Percentiles rank a stretch among this genome's conserved stretches.
Conservation (phyloP, 2,329 filamentous ascomycete genomes). For the Lachnellula arida region DNA sequence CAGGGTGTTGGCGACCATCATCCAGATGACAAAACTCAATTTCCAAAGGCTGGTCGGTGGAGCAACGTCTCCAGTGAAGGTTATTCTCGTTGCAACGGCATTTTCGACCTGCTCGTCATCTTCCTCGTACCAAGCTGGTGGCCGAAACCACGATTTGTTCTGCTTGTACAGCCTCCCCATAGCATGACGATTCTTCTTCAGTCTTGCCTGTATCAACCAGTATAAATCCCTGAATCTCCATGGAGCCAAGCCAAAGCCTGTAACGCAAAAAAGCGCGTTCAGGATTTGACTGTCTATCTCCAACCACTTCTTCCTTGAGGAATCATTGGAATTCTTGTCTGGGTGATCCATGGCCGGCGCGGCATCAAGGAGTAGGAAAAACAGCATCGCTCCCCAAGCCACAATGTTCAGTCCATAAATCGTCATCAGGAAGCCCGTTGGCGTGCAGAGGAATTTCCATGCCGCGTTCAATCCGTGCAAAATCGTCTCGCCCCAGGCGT, state of each 20-base stretch:
- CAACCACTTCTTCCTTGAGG: conserved; percentile 72
- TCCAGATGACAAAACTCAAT: conserved; percentile 58
- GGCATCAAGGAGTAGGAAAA: conserved; percentile 72
- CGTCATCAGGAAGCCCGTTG: conserved; percentile 69
- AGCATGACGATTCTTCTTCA: conserved; percentile 45
- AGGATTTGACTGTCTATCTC: conserved; percentile 41
- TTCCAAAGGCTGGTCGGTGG: conserved; percentile 65
- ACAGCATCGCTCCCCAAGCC: conserved; percentile 89
- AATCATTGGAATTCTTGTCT: conserved; percentile 63
- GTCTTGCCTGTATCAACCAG: conserved; percentile 60
- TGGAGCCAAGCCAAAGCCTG: conserved; percentile 13
- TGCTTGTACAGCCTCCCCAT: conserved; percentile 66
- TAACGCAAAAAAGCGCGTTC: conserved; percentile 20
- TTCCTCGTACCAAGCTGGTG: conserved; percentile 59
- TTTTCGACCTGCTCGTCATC: conserved; percentile 47
- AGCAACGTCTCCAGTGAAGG: conserved; percentile 66
- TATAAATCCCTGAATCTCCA: conserved; percentile 64
- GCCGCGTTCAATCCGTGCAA: conserved; percentile 54
- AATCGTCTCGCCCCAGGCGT: conserved; percentile 48
- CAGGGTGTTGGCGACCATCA: conserved; percentile 32
- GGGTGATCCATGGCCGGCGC: conserved; percentile 67
- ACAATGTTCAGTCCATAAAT: conserved; percentile 77
- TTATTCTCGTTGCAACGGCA: conserved; percentile 45
- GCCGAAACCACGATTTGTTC: conserved; percentile 68
- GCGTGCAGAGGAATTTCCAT: conserved; percentile 68